A percentile compares a stretch with the other conserved stretches of the same genome.
phyloP scores from a whole-genome alignment of 176 grass and related monocot genomes.

The Thalia dealbata region DNA sequence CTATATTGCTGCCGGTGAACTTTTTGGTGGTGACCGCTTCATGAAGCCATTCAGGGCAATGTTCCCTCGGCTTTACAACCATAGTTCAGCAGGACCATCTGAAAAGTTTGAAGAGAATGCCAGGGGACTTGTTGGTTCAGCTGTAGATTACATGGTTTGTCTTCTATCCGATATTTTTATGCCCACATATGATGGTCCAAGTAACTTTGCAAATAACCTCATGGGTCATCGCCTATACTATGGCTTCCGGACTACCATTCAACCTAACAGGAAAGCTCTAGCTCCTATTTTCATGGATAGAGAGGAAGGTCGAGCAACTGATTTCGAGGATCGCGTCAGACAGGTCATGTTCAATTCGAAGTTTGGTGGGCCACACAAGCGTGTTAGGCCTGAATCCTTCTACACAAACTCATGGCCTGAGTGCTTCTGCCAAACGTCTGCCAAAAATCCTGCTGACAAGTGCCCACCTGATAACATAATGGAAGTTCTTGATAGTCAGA shows the following conservation, averaged over 20 bases:
- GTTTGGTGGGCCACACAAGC: conserved; percentile 69
- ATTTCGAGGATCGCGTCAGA: conserved; percentile 64
- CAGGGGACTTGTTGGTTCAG: conserved; percentile 59
- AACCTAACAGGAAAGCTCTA: conserved; percentile 74
- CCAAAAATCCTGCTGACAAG: conserved; percentile 39
- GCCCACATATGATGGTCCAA: conserved; percentile 90
- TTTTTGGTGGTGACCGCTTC: conserved; percentile 85
- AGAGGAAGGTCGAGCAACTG: conserved; percentile 44
- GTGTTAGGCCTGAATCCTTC: conserved; percentile 65
- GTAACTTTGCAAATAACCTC: conserved; percentile 97
- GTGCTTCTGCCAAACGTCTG: conserved; percentile 69
- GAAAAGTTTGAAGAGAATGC: conserved; percentile 70
- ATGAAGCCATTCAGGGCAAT: conserved; percentile 77
- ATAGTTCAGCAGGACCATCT: conserved; percentile 51
- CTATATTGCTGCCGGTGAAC: conserved; percentile 84
- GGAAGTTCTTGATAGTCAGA: conserved; percentile 49
- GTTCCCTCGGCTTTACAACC: conserved; percentile 70
- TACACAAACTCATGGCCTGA: conserved; percentile 97
- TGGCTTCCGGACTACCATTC: conserved; percentile 80
- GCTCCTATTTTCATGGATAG: conserved; percentile 78
- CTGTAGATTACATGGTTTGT: conserved; percentile 98
- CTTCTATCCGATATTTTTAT: conserved; percentile 93
- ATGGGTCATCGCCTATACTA: conserved; percentile 93
- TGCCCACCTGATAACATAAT: conserved; percentile 59
- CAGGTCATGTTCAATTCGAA: conserved; percentile 63